Evolutionary conservation across 1,139 yeast species (phyloP).

Genomic region (Candida frijolesensis): DNA sequence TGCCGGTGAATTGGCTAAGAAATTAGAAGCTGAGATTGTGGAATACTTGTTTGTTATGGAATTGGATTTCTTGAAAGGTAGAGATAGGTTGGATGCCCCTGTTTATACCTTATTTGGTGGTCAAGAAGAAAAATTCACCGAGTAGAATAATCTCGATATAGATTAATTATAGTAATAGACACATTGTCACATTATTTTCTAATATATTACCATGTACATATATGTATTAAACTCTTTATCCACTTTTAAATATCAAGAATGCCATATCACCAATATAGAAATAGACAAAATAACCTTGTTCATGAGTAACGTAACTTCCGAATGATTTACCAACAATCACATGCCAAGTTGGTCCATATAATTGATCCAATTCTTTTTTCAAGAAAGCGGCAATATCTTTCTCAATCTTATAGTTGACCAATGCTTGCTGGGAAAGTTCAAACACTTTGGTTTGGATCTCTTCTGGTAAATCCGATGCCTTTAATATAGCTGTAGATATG

Average conservation of each 20-base stretch:
- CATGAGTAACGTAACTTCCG: slow-evolving; percentile 93
- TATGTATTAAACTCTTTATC: slow-evolving; percentile 23
- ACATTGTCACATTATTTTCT: neutral
- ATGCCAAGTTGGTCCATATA: slow-evolving; percentile 90
- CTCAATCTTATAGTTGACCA: slow-evolving; percentile 45
- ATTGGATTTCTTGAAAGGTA: slow-evolving; percentile 91
- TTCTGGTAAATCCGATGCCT: slow-evolving; percentile 53
- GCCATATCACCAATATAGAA: slow-evolving; percentile 84
- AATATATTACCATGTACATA: neutral
- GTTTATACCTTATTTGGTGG: slow-evolving; percentile 86
- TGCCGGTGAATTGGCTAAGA: slow-evolving; percentile 81
- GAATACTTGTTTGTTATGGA: slow-evolving; percentile 92
- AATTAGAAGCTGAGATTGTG: slow-evolving; percentile 65
- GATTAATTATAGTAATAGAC: neutral
- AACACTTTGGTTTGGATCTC: slow-evolving; percentile 62
- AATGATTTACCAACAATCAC: slow-evolving; percentile 91
- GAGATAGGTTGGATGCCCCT: slow-evolving; percentile 83
- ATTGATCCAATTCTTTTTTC: slow-evolving; percentile 66
- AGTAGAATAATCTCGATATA: neutral
- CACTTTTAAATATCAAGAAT: slow-evolving; percentile 79
- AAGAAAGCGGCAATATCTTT: slow-evolving; percentile 80
- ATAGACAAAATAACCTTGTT: slow-evolving; percentile 79
- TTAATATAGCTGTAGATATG: slow-evolving; percentile 37
- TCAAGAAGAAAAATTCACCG: slow-evolving; percentile 55
- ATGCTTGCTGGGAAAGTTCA: slow-evolving; percentile 58